A percentile compares a stretch with the other conserved stretches of the same genome.
Conservation (phyloP, 345 rosid genomes). For the Carallia pectinifolia region DNA sequence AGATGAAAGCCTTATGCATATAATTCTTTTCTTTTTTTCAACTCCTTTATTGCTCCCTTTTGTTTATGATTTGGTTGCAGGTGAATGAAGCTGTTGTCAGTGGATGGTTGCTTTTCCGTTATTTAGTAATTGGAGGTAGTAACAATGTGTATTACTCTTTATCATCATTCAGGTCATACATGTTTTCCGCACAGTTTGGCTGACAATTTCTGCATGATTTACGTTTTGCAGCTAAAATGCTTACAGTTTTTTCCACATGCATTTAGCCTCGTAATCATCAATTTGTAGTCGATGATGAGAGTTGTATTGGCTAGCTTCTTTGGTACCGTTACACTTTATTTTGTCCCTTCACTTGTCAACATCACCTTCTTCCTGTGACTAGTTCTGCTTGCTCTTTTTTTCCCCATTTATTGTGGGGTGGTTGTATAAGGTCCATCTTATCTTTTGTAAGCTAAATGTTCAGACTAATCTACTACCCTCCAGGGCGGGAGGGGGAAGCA, state of each 20-base stretch:
- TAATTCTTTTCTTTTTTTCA: neutral
- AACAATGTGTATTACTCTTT: constrained; percentile 4
- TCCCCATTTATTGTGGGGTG: too few relatives aligned
- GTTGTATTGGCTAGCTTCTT: neutral
- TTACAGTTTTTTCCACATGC: neutral
- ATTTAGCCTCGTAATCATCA: neutral
- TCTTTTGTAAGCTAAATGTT: neutral
- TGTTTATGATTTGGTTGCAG: constrained; percentile 39
- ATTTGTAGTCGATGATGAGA: neutral
- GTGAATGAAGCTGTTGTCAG: constrained; percentile 96
- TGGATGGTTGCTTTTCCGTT: constrained; percentile 97
- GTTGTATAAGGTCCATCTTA: too few relatives aligned
- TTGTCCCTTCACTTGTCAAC: neutral
- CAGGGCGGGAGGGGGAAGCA: too few relatives aligned
- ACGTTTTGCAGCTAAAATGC: neutral
- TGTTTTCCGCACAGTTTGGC: neutral
- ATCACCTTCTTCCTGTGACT: neutral
- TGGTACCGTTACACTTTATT: neutral
- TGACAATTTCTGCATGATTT: neutral
- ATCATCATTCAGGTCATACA: neutral
- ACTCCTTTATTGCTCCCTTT: neutral
- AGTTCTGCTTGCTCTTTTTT: too few relatives aligned
- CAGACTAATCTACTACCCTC: neutral
- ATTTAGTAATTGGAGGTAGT: constrained; percentile 97
- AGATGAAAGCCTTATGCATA: too few relatives aligned